phyloP scores from a whole-genome alignment of 257 asterid species.

The Penstemon davidsonii region DNA sequence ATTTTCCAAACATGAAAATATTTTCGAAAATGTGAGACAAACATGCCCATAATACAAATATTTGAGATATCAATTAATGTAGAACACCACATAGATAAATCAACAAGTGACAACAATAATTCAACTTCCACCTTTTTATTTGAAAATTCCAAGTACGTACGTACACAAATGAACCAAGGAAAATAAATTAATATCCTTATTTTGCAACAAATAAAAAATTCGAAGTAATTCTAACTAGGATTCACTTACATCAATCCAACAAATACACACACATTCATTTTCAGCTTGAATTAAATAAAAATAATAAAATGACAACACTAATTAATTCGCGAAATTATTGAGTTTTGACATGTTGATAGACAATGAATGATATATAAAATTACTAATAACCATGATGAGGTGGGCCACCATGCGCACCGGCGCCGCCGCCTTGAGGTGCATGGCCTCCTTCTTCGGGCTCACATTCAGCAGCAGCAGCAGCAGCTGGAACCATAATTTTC shows the following conservation, averaged over 20 bases:
- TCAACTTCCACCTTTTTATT: slow-evolving; percentile 2
- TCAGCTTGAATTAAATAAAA: no score
- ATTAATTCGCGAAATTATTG: no score
- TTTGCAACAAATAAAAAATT: slow-evolving; percentile 28
- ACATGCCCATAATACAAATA: no score
- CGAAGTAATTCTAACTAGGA: neutral
- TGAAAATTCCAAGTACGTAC: slow-evolving; percentile 4
- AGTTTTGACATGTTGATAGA: no score
- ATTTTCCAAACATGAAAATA: no score
- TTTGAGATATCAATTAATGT: no score
- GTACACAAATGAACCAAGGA: slow-evolving; percentile 8
- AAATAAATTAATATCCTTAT: slow-evolving; percentile 5
- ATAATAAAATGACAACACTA: no score
- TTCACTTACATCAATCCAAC: neutral
- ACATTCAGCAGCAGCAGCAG: slow-evolving; percentile 42
- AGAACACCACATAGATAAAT: no score
- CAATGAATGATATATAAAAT: no score
- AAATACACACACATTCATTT: slow-evolving; percentile 4
- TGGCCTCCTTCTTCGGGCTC: slow-evolving; percentile 36
- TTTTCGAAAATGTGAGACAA: no score
- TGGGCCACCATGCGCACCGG: slow-evolving; percentile 29
- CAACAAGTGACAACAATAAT: no score
- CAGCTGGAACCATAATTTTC: slow-evolving; percentile 48
- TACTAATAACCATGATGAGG: slow-evolving; percentile 14
- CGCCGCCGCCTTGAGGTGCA: slow-evolving; percentile 26